Base-by-base conservation (phyloP, 2,329 filamentous ascomycete genomes). In the Aaosphaeria arxii region DNA sequence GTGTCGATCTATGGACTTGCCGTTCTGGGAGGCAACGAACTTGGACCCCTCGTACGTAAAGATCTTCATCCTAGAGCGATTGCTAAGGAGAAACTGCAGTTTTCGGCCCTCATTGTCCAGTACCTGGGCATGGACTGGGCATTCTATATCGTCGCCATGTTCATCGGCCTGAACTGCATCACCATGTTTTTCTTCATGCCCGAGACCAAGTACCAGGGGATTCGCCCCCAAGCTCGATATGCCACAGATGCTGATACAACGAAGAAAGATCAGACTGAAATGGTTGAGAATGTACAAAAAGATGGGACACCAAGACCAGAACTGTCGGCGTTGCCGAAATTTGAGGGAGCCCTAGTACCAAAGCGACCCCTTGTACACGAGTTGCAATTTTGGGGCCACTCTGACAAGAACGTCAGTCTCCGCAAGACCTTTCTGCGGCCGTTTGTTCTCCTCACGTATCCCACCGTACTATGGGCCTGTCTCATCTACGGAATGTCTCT, bases 401-500 rank as follows among this genome's bases (percentile, higher is more conserved):
- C 44, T 11, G 30, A 42, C 28, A 5, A 63, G 63, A 51, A 58
- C 62, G 35, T 57, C 62, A 5, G 70, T 64, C 45, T 41, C 56
- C 51, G 67, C 35, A 70, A 70, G 52, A 61, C 70, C 47, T 57
- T 71, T 44, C 44, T 61, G 13, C 58, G 69, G 5, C 70, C 70
- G 0, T 58, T 70, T 33, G 53, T 69, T 24, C 61, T 72, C 43
- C 64, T 71, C 52, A 63, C 59, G 44, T 71, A 71, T 40, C 70
- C 70, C 2, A 62, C 62, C 29, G 68, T 73, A 0, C 50, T 71
- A 13, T 73, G 67, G 65, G 66, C 54, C 0, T 71, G 69, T 50
- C 58, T 72, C 11, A 54, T 69, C 5, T 79, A 78, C 53, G 77
- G 77, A 42, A 71, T 66, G 2, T 71, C 63, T 5, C 51, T 74